These are phyloP conservation scores for Apium graveolens DNA, from an alignment of 129 eudicot genomes.

Conservation along the genomic window DNA sequence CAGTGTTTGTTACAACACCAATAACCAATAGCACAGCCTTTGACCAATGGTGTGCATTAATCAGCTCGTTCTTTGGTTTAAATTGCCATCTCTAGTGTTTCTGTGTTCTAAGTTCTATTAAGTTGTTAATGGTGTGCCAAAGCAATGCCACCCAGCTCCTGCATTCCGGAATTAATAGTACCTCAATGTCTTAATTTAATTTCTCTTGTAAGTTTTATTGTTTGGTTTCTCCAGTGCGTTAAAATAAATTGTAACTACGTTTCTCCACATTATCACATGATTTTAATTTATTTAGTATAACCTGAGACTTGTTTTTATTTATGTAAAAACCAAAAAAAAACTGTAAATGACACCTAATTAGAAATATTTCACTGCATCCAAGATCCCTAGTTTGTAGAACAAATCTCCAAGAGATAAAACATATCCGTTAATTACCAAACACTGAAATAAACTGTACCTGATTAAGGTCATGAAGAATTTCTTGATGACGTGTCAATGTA, in stretches of 20 bases:
- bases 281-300: too few relatives aligned
- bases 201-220: neutral
- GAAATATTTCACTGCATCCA: neutral
- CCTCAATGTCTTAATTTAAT: neutral
- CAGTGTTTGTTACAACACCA: neutral
- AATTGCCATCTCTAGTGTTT: neutral
- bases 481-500: conserved; percentile 92
- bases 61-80: neutral
- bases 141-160: neutral
- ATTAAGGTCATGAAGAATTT: conserved; percentile 88
- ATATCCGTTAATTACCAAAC: neutral
- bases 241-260: neutral
- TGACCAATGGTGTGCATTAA: neutral
- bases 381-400: neutral
- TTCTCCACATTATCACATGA: neutral
- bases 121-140: neutral
- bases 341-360: neutral
- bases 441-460: conserved; percentile 46
- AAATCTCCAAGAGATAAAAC: neutral
- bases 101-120: neutral
- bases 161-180: neutral
- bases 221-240: neutral
- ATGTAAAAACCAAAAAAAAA: too few relatives aligned
- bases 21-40: neutral
- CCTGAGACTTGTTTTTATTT: neutral